Base-by-base conservation (phyloP, 1,284 basidiomycete species). In the Marasmius sp. region DNA sequence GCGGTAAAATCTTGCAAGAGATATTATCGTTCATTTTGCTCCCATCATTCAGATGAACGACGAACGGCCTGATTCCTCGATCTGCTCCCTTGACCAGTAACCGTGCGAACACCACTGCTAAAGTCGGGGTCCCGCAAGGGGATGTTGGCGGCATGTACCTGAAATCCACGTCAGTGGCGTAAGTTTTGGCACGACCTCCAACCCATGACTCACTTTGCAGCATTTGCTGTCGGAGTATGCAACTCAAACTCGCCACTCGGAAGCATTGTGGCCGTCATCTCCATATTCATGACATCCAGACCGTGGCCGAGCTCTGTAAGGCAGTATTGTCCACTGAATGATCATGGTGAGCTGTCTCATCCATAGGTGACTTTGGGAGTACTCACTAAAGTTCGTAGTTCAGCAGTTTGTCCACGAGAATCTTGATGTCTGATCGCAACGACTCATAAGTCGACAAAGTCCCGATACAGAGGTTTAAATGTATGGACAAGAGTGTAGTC, bases 51-150 rank as follows among this genome's bases (percentile, higher is more conserved):
- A 79, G 60, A 12, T 65, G 63, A 9, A 77, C 75, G n/a, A 78
- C 22, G 66, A 79, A 77, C 3, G 72, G 68, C 16, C 71, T 68
- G 39, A 75, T 63, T 2, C 77, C 77, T 8, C 68, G 65, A 60
- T 77, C 70, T 39, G 74, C 70, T 16, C 67, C 69, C 49, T 70
- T 59, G 6, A 75, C 70, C 8, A 77, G 65, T n/a, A 75, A 65
- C 4, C 71, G 69, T 2, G 77, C 77, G 62, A 74, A 72, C 27
- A 79, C 77, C 14, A 78, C 65, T 2, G 69, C 76, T 14, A 78
- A 63, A 36, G 72, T 69, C 2, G 75, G 76, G n/a, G 69, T 63
- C 5, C 74, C 45, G 6, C 20, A 16, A 10, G 45, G 45, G 20
- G 20, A 20, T 8, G 45, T 47, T 18, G 8, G 16, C 1, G 45